Evolutionary conservation across 768 basidiomycete genomes (phyloP), one percentile per base, ranked within the genome.

Genomic region (Leccinum incarnatum): DNA sequence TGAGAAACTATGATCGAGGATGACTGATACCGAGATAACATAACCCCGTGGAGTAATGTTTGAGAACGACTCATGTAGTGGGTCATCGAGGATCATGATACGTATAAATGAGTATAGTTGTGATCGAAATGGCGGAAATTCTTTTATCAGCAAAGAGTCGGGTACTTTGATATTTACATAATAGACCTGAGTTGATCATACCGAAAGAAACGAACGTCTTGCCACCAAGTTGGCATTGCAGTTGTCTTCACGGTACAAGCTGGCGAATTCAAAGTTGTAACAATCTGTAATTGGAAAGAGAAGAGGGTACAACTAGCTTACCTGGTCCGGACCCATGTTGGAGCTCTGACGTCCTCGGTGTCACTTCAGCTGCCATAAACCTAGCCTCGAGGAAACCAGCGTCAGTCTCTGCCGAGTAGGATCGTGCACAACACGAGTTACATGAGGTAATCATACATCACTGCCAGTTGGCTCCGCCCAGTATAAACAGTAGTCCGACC

Each of bases 361-460:
- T 40, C 37, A 40, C 37, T 40, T 40, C 37, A 40, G 37, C 17
- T 40, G 37, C 37, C 37, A 40, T n/a, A 40, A 40, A 40, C 37
- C 37, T 17, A 11, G 42, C 42, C 42, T 23, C 46, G 23, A 47
- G 46, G 46, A 47, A 11, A 29, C 47, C 47, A 27, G 17, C 48
- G 25, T 29, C 11, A 27, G 23, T 11, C 15, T 32, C 19, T 51
- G 25, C 50, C 30, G 48, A 49, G 30, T 6, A n/a, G 50, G 30
- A 47, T 25, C 46, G 46, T 25, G 23, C 46, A 21, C 27, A n/a
- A 51, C 50, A 27, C 50, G 30, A 19, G 40, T 47, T 32, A 30
- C 55, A 64, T 62, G 66, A 69, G 67, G 66, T 69, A 67, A 69
- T 51, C 50, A n/a, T 51, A 30, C 21, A 49, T 69, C 58, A 56